These are phyloP conservation scores for Taphrina communis DNA, from an alignment of 1,139 yeast species.

Conservation along the genomic window DNA sequence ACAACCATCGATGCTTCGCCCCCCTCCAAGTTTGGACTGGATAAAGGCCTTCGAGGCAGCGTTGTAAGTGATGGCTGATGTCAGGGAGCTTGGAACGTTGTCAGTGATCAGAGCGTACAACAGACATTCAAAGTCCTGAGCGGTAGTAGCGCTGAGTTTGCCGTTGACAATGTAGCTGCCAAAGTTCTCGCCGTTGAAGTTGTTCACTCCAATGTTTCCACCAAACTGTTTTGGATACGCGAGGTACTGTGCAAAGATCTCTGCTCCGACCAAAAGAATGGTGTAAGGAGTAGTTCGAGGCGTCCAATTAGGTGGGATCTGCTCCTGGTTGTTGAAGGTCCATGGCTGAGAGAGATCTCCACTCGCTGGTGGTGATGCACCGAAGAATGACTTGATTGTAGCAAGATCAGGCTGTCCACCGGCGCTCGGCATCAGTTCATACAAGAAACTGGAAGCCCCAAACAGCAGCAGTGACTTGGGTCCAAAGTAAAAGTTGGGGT, in stretches of 20 bases:
- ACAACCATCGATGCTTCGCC: constrained; percentile 6
- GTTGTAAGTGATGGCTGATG: constrained; percentile 20
- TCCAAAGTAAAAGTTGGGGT: constrained; percentile 38
- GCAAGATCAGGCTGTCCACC: constrained; percentile 17
- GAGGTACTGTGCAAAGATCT: constrained; percentile 32
- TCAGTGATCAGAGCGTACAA: constrained; percentile 23
- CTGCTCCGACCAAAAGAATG: constrained; percentile 3
- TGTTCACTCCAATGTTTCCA: constrained; percentile 32
- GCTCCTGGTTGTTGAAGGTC: constrained; percentile 34
- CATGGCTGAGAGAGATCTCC: constrained; percentile 22
- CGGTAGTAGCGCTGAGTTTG: constrained; percentile 10
- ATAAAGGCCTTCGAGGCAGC: constrained; percentile 13
- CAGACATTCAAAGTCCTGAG: constrained; percentile 20
- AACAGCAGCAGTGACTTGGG: constrained; percentile 31
- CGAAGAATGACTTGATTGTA: constrained; percentile 30
- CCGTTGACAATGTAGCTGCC: constrained; percentile 11
- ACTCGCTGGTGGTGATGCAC: constrained; percentile 32
- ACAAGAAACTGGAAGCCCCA: constrained; percentile 37
- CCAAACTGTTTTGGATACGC: constrained; percentile 29
- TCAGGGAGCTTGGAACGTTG: constrained; percentile 32
- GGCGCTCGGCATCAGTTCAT: constrained; percentile 31
- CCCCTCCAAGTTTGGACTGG: neutral
- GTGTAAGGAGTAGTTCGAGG: constrained; percentile 31
- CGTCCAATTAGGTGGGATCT: constrained; percentile 27
- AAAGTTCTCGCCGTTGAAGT: constrained; percentile 24